These are phyloP conservation scores for Vaccinium vitisidaea DNA, from an alignment of 148 eudicot species.

Conservation along the genomic window DNA sequence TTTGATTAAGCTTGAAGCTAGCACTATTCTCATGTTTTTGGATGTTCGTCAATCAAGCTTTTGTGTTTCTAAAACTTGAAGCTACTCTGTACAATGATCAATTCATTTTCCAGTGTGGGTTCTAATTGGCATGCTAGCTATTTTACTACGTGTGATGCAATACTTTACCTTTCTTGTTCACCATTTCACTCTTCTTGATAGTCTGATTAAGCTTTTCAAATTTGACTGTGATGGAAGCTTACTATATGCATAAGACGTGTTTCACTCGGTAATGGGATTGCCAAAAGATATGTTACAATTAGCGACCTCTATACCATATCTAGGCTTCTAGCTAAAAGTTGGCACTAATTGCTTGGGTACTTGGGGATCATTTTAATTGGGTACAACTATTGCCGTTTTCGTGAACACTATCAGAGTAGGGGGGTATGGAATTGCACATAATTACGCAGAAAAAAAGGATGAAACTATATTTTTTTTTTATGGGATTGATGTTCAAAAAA, in stretches of 20 bases:
- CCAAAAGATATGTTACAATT: not conserved
- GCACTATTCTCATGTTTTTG: too few species aligned
- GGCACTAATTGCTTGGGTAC: not conserved
- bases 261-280: not conserved
- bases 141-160: not conserved
- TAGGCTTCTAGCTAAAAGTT: not conserved
- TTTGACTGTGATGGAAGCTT: not conserved
- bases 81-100: not conserved
- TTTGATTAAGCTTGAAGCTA: conserved; percentile 2
- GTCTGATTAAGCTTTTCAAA: not conserved
- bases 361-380: not conserved
- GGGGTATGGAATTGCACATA: not conserved
- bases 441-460: not conserved
- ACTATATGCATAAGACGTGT: not conserved
- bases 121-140: not conserved
- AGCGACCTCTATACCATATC: not conserved
- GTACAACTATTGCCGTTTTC: not conserved
- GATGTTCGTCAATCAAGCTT: not conserved
- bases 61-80: conserved; percentile 7
- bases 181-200: conserved; percentile 9
- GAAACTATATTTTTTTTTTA: not conserved
- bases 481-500: not conserved
- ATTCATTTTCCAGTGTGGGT: not conserved
- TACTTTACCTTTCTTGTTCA: not conserved
- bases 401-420: not conserved